Base-by-base conservation (phyloP, 2,329 filamentous ascomycete genomes). In the Pseudocercospora eumusae region DNA sequence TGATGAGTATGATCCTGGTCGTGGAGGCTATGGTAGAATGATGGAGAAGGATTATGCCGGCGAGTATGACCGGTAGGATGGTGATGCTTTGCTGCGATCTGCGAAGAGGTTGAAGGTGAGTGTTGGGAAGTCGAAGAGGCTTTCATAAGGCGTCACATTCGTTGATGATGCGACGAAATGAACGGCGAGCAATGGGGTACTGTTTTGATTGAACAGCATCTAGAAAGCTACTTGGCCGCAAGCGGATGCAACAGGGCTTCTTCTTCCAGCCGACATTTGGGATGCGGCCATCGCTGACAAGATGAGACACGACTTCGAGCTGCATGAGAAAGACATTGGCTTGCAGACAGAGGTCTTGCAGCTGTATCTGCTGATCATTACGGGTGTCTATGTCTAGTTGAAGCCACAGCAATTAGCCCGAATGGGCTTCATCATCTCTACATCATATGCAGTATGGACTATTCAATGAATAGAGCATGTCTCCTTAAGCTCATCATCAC, bases 1-100 rank as follows among this genome's bases (percentile, higher is more conserved):
- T 50, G 92, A 97, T 76, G 95, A 99, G 79, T 99, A 88, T 74
- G 95, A 99, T 75, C 93, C 96, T 64, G 95, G 95, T 15, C 85
- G 95, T 70, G 95, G 95, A 69, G 95, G 95, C 10, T 86, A 93
- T 69, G 93, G 95, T 47, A 84, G 93, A 66, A 91, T 91, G 60
- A 82, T 92, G 63, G 87, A 90, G 45, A 67, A 70, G 60, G 69
- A 73, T 44, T 72, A 72, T 67, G 68, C 63, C 42, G 65, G 68
- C 53, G 70, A 71, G 55, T 70, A 72, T 40, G 27, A 36, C 27
- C 28, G 28, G 28, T 33, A 54, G 27, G 28, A 40, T 54, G 52
- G 28, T 25, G 40, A 15, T 49, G 18, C 21, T 25, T 27, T 18
- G 20, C 44, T 49, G 23, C 25, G 28, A 36, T 28, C 52, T 54